Evolutionary conservation across 345 rosid species (phyloP), one percentile per base, ranked within the genome.

Genomic region (Camelina sativa): DNA sequence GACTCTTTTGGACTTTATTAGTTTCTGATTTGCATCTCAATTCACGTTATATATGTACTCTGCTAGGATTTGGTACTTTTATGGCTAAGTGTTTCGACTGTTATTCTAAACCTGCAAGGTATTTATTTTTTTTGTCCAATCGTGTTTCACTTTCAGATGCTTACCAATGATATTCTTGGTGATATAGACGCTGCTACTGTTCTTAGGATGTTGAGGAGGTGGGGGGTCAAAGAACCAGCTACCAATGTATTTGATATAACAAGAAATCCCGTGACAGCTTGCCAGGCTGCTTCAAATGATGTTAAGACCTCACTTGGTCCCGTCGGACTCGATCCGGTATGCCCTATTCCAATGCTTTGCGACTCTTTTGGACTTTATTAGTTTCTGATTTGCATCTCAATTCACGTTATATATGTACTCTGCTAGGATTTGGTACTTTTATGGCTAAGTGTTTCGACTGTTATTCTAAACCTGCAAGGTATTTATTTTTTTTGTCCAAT

Each of bases 91-190:
- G 7, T 23, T 23, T 23, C 25, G 25, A 23, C 25, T 23, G 25
- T 23, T 23, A 22, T 11, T n/a, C 37, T 55, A 17, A 72, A 70
- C 50, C 28, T 59, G 68, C 19, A 19, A 12, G 34, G 54, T 4
- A 41, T 71, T 55, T 60, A 11, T 35, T 23, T 17, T n/a, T 23
- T 12, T 19, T 58, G 3, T 52, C 8, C 22, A 32, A 15, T 44
- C 70, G 3, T 55, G 62, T 13, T 6, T 35, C 13, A 62, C 58
- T 62, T 75, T 17, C 73, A 95, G 98, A 92, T 92, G 99, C 81
- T 89, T 38, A 97, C 92, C 44, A 97, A 28, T 4, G 30, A 95
- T 85, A 97, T 90, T 78, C 86, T 89, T 64, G 94, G 99, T 59
- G 99, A 23, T 23, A 23, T 23, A 23, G 25, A 23, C 25, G 25